A percentile compares a stretch with the other conserved stretches of the same genome.
phyloP scores from a whole-genome alignment of 306 rosid species.

The Abrus pulchellus region DNA sequence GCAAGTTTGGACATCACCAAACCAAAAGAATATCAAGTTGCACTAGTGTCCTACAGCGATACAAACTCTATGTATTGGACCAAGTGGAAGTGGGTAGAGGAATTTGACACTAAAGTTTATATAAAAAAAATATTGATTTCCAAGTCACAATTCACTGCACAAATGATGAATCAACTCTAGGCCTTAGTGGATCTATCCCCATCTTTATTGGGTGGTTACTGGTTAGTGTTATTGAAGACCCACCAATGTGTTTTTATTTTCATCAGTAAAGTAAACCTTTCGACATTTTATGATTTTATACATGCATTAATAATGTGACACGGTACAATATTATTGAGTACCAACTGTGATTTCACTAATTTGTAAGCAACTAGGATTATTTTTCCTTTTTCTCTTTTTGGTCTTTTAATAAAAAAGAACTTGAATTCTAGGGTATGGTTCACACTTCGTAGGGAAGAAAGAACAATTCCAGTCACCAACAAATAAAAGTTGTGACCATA shows the following conservation, averaged over 20 bases:
- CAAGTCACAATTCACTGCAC: slow-evolving; percentile 39
- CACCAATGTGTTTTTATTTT: slow-evolving; percentile 39
- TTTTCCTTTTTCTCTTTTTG: background rate
- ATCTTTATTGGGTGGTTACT: slow-evolving; percentile 50
- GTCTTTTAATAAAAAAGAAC: background rate
- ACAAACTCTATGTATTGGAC: slow-evolving; percentile 23
- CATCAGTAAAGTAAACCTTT: slow-evolving; percentile 43
- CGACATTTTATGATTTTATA: slow-evolving; percentile 26
- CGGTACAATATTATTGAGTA: slow-evolving; percentile 29
- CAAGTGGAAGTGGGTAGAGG: slow-evolving; percentile 47
- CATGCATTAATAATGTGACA: slow-evolving; percentile 21
- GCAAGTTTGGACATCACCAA: slow-evolving; percentile 34
- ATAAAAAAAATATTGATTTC: slow-evolving; percentile 38
- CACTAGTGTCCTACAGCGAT: slow-evolving; percentile 27
- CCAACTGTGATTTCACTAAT: slow-evolving; percentile 46
- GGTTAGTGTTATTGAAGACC: slow-evolving; percentile 45
- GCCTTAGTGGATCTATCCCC: slow-evolving; percentile 42
- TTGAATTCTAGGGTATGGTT: slow-evolving; percentile 7
- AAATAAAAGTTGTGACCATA: background rate
- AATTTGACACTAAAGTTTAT: slow-evolving; percentile 36
- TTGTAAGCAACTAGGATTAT: slow-evolving; percentile 24
- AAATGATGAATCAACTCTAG: slow-evolving; percentile 38
- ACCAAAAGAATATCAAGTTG: slow-evolving; percentile 47
- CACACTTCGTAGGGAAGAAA: slow-evolving; percentile 23
- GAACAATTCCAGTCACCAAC: slow-evolving; percentile 1